A percentile compares a stretch with the other conserved stretches of the same genome.
Evolutionary conservation across 2,329 filamentous ascomycete genomes (phyloP).

Genomic region (Colletotrichum spaethianum): DNA sequence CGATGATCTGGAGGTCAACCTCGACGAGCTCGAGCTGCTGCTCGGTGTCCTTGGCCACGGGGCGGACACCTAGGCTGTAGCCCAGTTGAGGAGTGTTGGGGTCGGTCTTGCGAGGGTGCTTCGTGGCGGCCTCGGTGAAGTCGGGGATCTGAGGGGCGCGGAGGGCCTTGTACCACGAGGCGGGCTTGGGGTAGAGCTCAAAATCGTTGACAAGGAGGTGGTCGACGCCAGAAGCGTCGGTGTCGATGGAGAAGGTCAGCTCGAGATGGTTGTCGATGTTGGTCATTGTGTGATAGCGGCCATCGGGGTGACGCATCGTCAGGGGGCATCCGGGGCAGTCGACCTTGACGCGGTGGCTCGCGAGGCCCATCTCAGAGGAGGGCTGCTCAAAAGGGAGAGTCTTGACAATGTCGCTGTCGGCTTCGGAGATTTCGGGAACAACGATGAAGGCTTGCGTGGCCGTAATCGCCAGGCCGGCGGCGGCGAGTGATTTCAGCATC

Average conservation of each 20-base stretch:
- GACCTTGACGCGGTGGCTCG: slow-evolving; percentile 61
- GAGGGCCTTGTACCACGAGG: slow-evolving; percentile 60
- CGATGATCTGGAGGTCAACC: slow-evolving; percentile 71
- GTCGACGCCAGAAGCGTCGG: slow-evolving; percentile 55
- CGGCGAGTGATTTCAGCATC: slow-evolving; percentile 51
- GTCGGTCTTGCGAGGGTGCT: slow-evolving; percentile 50
- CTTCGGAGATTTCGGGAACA: slow-evolving; percentile 62
- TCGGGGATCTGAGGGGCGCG: slow-evolving; percentile 62
- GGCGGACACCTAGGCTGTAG: slow-evolving; percentile 62
- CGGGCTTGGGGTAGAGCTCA: slow-evolving; percentile 70
- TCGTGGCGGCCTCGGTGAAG: slow-evolving; percentile 46
- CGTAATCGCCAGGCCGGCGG: slow-evolving; percentile 51
- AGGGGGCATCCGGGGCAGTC: slow-evolving; percentile 70
- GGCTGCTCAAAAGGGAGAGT: slow-evolving; percentile 52
- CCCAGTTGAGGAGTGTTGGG: slow-evolving; percentile 58
- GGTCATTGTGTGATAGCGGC: slow-evolving; percentile 46
- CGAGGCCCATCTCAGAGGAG: slow-evolving; percentile 45
- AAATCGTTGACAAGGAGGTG: slow-evolving; percentile 71
- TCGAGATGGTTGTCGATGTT: slow-evolving; percentile 58
- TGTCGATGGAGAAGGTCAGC: slow-evolving; percentile 69
- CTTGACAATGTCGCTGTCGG: slow-evolving; percentile 59
- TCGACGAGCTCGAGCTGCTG: slow-evolving; percentile 66
- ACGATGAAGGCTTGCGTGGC: slow-evolving; percentile 65
- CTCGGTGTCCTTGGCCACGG: slow-evolving; percentile 63
- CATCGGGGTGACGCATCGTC: slow-evolving; percentile 45